Evolutionary conservation across 2,329 filamentous ascomycete genomes (phyloP), one percentile per base, ranked within the genome.

Genomic region (Ramularia collo-cygni): DNA sequence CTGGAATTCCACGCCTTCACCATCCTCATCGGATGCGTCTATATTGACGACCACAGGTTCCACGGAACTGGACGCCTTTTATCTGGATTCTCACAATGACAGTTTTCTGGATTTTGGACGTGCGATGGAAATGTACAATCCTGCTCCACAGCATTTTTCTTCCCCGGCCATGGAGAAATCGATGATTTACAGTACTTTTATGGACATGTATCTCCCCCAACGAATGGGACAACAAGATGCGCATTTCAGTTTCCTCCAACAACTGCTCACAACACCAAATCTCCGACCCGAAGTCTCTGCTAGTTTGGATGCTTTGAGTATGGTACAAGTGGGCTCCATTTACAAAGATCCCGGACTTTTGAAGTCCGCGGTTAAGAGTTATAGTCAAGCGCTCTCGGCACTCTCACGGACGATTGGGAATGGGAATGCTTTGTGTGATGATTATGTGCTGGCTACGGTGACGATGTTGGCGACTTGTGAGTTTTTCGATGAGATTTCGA

Each of bases 401-500:
- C 44, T 58, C 4, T 38, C 45, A 2, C 35, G 44, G 31, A 48
- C 48, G 3, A 38, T 59, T 2, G 36, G 41, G n/a, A 42, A 24
- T 4, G 37, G 29, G 8, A 30, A 46, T 9, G 44, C 45, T 12
- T 33, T 52, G 12, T 34, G 40, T 7, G 52, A 54, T 9, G 57
- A 61, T 34, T 54, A 56, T 28, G 41, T 56, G 13, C 41, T 61
- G 8, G 57, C 56, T 8, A 54, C 58, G 5, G 53, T 53, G 14
- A 51, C 46, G 8, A 38, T 60, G 4, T 42, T 61, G 12, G 55
- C 49, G 8, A 46, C 45, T 4, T 61, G 58, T 36, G 57, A 58
- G 36, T 52, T 60, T 27, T 61, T 52, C 44, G 53, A 57, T 21
- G 51, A 58, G 28, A 57, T 61, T 17, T 42, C 48, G n/a, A 47